These are phyloP conservation scores for Leccinum incarnatum DNA, from an alignment of 768 basidiomycete species.

Conservation along the genomic window DNA sequence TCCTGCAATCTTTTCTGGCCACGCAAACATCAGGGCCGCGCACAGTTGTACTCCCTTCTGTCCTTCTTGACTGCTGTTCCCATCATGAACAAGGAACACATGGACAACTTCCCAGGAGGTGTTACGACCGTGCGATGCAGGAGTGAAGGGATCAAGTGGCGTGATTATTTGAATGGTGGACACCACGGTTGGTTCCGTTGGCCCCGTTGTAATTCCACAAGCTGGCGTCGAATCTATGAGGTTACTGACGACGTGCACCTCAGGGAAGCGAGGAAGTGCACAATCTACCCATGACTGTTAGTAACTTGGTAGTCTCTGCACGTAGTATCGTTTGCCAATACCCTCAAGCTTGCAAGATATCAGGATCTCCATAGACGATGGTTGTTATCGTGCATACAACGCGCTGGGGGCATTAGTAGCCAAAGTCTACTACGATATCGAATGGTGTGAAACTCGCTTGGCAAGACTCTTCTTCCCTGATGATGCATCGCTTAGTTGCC, in stretches of 20 bases:
- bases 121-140: neutral
- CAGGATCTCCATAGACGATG: neutral
- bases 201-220: neutral
- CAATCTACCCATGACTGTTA: neutral
- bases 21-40: slow-evolving; percentile 67
- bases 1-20: neutral
- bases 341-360: neutral
- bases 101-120: neutral
- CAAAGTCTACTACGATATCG: neutral
- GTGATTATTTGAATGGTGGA: neutral
- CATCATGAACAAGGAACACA: slow-evolving; percentile 3
- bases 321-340: neutral
- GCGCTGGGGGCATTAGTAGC: neutral
- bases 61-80: slow-evolving; percentile 54
- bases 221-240: neutral
- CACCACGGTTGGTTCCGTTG: neutral
- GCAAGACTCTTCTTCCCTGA: neutral
- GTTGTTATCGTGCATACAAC: neutral
- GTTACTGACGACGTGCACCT: neutral
- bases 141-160: slow-evolving; percentile 4
- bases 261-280: neutral
- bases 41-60: slow-evolving; percentile 70
- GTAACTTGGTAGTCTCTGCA: neutral
- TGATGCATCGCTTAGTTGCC: neutral
- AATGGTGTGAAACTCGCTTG: neutral